These are phyloP conservation scores for Trypanosoma vivax DNA, from an alignment of 208 protist species.

Conservation along the genomic window DNA sequence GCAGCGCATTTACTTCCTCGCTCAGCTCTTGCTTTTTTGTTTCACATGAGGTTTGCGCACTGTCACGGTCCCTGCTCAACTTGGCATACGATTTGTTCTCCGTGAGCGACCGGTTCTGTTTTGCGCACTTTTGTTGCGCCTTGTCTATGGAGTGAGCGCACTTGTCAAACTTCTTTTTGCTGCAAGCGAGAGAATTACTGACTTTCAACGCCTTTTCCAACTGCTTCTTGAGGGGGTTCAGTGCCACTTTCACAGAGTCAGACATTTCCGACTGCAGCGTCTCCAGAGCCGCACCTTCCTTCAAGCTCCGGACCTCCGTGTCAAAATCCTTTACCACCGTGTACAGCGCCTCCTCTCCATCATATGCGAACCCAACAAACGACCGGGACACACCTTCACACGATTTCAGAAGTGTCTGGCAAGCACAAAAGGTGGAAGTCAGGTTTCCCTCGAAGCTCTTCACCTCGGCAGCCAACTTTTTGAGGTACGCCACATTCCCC, in stretches of 20 bases:
- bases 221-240: background rate
- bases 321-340: background rate
- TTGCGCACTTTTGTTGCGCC: too few species aligned
- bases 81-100: too few species aligned
- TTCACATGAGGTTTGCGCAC: too few species aligned
- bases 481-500: background rate
- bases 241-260: background rate
- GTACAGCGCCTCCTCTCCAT: background rate
- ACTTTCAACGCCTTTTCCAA: constrained; percentile 1
- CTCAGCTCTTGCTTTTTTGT: too few species aligned
- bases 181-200: too few species aligned
- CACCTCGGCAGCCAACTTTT: background rate
- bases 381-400: background rate
- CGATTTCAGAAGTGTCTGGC: background rate
- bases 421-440: background rate
- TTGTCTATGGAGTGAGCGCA: too few species aligned
- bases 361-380: constrained; percentile 1
- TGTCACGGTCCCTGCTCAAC: too few species aligned
- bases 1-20: too few species aligned
- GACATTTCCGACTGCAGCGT: background rate
- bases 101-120: too few species aligned
- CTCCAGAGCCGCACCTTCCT: background rate
- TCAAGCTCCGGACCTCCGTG: background rate
- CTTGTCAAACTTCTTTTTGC: too few species aligned
- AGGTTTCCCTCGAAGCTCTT: background rate